Base-by-base conservation (phyloP, 1,139 yeast species). In the Taphrina pruni region DNA sequence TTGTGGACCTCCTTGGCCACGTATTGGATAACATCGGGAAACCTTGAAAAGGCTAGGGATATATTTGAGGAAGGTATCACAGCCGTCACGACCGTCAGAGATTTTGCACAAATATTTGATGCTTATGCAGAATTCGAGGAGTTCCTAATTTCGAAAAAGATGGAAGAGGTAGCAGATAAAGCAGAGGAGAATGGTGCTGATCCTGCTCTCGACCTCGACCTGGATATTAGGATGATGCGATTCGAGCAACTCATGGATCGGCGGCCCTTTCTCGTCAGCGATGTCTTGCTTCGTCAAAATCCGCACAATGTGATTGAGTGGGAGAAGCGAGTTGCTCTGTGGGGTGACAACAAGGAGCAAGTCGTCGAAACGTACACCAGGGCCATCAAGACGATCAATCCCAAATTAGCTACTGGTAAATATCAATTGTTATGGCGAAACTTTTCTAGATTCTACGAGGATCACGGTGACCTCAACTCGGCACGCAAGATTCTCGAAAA, bases 371-470 rank as follows among this genome's bases (percentile, higher is more conserved):
- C 90, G 0, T 90, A 84, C 76, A 87, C 88, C 0, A 79, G 84
- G 43, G 96, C 97, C 0, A 82, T 92, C 26, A 81, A 85, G n/a
- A 79, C 84, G 1, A 85, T 92, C 14, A 85, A 88, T 72, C 94
- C 96, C 0, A 78, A 83, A 32, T 83, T 82, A 70, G 86, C 87
- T 0, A 73, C 75, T 6, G 80, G 80, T 6, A 75, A 76, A 64
- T 72, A 75, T 51, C 76, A 76, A 20, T 79, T 83, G 50, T 75
- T 92, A 11, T 93, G 97, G 97, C 80, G 85, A 11, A 79, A 81
- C 12, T 92, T 90, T 77, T 89, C 96, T 0, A 78, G 79, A 35
- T 78, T 89, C 1, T 92, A 90, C 77, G 86, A 88, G 65, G 78
- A 80, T 0, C 80, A 82, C 62, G 79, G 81, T 0, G 90, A 89